Evolutionary conservation across 1,284 basidiomycete genomes (phyloP), one percentile per base, ranked within the genome.

Genomic region (Waitea zeae): DNA sequence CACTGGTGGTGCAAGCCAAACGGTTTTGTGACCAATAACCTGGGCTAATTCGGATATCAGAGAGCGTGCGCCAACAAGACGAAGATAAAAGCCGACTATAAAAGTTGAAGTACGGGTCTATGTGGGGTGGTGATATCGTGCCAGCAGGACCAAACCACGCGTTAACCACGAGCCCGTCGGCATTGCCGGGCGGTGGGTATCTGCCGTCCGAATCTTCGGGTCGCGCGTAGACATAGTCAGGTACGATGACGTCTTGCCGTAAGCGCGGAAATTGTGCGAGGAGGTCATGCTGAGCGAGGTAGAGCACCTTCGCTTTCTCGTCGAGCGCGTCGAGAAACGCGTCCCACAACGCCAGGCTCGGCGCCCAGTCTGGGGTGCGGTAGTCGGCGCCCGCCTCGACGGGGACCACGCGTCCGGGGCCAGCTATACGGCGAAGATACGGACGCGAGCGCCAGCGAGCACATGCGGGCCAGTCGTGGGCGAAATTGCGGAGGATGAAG

Each of bases 41-140:
- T 97, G 92, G 1, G 77, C 87, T 89, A 31, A 4, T 35, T 13
- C 12, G 15, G n/a, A n/a, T n/a, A n/a, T n/a, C n/a, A n/a, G n/a
- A n/a, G n/a, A n/a, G 6, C 4, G 26, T 18, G 31, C 27, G 17
- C 9, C 37, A 27, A 24, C 20, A 18, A 32, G n/a, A 17, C 20
- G 15, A 31, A 34, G 37, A 33, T 32, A 40, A 32, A 18, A 33
- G 41, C 58, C 41, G 53, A 88, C 87, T 73, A 52, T 86, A 97
- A 42, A 81, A 69, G 51, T 98, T 98, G 57, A 72, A 88, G 56
- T 78, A 95, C 0, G 90, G 90, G 50, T 98, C 93, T n/a, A 76
- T 87, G 55, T 98, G 93, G 2, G 93, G 86, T 3, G 92, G 92
- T 6, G 82, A 87, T 32, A 79, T 49, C 0, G 83, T 76, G 12